phyloP scores from a whole-genome alignment of 2,329 filamentous ascomycete genomes.

The Calonectria pteridis region DNA sequence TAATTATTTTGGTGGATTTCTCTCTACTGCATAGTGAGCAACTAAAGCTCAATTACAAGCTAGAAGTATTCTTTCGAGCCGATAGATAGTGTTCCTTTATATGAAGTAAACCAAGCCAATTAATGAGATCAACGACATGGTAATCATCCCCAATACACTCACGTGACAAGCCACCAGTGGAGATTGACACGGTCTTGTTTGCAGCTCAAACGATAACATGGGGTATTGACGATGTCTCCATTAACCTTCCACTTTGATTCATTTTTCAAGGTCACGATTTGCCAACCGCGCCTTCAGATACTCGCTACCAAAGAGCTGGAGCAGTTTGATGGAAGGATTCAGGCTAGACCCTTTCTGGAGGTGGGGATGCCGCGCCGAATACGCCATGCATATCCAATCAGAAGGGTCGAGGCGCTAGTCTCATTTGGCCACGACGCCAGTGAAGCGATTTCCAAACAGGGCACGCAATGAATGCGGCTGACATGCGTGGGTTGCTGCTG shows the following conservation, averaged over 20 bases:
- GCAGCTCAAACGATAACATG: background rate
- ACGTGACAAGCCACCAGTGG: background rate
- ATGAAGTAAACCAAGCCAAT: too few species aligned
- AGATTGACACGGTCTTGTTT: background rate
- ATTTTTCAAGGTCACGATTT: background rate
- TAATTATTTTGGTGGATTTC: too few species aligned
- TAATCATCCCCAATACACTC: background rate
- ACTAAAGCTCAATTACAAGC: too few species aligned
- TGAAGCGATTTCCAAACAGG: background rate
- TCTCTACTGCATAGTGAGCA: background rate
- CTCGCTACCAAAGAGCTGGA: background rate
- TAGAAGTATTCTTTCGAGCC: too few species aligned
- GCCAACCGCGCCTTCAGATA: background rate
- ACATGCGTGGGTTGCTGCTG: background rate
- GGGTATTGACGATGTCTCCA: background rate
- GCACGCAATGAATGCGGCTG: background rate
- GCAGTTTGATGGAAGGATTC: background rate
- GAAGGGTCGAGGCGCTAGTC: background rate
- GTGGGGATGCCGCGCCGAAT: background rate
- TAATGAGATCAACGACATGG: too few species aligned
- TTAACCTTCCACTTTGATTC: background rate
- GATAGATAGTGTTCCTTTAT: too few species aligned
- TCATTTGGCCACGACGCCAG: background rate
- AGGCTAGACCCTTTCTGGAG: background rate
- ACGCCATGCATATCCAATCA: background rate